Base-by-base conservation (phyloP, 2,329 filamentous ascomycete genomes). In the Trichoderma lentiforme region DNA sequence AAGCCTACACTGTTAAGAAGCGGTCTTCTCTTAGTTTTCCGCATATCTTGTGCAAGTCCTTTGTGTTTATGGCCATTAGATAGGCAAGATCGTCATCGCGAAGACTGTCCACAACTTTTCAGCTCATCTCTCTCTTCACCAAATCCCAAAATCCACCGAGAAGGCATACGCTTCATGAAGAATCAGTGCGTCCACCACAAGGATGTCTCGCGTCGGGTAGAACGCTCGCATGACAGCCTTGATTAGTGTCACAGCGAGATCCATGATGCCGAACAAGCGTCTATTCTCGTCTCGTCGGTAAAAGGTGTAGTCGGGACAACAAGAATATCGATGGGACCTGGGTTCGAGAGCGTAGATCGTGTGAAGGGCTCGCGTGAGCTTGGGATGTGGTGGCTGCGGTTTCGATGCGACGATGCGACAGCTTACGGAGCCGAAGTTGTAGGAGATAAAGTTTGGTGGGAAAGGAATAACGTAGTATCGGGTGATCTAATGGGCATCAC, bases 31-130 rank as follows among this genome's bases (percentile, higher is more conserved):
- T 90, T 67, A 99, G 87, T 77, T 90, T 92, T 73, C 92, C 94
- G 80, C 93, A 95, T 34, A 97, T 88, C 81, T 95, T 97, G 80
- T 96, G 94, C 57, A 98, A 87, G 77, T 97, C 93, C 80, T 99
- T 98, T 53, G 91, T 91, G 80, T 97, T 95, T 83, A 97, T 94
- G 74, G 91, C 91, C 82, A 98, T 91, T 28, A 98, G 86, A 77
- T 94, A 91, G 57, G 93, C 92, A 74, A 99, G 86, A 78, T 99
- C 96, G 78, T 94, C 91, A 79, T 97, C 93, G 78, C 94, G 92
- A 73, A 98, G 87, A 88, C 93, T 82, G 88, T 51, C 43, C 91
- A 82, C 93, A 78, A 87, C 28, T 87, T 43, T 57, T 71, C 61
- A 71, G 68, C 84, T 97, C 92, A 76, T 96, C 84, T 69, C 95